Evolutionary conservation across 2,329 filamentous ascomycete genomes (phyloP).

Genomic region (Scedosporium dehoogii): DNA sequence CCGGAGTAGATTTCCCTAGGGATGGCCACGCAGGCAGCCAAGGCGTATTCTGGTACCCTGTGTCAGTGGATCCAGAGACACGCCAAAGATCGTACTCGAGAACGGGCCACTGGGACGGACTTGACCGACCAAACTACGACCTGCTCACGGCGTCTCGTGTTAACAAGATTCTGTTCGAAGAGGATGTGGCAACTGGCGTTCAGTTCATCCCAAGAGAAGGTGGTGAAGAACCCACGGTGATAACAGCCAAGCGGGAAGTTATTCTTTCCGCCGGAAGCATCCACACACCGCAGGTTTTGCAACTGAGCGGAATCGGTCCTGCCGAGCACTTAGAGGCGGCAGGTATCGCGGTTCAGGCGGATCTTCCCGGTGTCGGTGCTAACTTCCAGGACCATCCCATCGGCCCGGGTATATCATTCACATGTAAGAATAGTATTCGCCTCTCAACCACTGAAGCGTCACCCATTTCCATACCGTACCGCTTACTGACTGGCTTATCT

Average conservation of each 20-base stretch:
- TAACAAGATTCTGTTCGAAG: constrained; percentile 14
- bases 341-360: constrained; percentile 32
- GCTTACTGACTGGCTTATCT: neutral
- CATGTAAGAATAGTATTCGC: constrained; percentile 8
- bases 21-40: constrained; percentile 16
- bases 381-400: constrained; percentile 46
- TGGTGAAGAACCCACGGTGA: constrained; percentile 12
- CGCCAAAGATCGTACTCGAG: constrained; percentile 15
- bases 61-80: constrained; percentile 14
- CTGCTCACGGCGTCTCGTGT: constrained; percentile 14
- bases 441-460: neutral
- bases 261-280: constrained; percentile 41
- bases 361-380: constrained; percentile 49
- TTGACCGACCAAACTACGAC: constrained; percentile 16
- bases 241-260: constrained; percentile 32
- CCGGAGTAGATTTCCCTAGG: constrained; percentile 14
- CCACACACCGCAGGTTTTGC: constrained; percentile 43
- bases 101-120: constrained; percentile 17
- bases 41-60: constrained; percentile 17
- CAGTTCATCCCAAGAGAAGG: constrained; percentile 14
- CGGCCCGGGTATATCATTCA: constrained; percentile 12
- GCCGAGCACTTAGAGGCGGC: constrained; percentile 25
- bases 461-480: neutral
- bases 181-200: constrained; percentile 16
- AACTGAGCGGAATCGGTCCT: constrained; percentile 39